Percentiles rank a stretch among this genome's conserved stretches.
Evolutionary conservation across 75 land plant species (phyloP).

Genomic region (Pinus taeda): DNA sequence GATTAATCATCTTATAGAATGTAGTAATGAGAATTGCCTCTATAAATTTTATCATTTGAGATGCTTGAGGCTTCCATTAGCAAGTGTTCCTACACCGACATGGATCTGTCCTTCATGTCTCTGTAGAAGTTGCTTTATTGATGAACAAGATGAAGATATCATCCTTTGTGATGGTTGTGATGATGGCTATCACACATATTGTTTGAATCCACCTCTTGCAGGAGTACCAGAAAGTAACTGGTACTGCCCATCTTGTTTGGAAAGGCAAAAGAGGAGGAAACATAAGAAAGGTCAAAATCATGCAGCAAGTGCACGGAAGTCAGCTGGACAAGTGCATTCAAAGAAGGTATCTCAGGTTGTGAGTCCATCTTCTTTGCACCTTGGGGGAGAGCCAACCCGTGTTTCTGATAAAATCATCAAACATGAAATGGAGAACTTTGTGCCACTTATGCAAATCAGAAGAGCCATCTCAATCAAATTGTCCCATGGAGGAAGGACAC

Average conservation of each 20-base stretch:
- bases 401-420: too few relatives aligned
- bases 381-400: too few relatives aligned
- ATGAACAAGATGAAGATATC: slow-evolving; percentile 27
- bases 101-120: slow-evolving; percentile 17
- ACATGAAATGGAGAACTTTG: too few relatives aligned
- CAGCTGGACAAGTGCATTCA: slow-evolving; percentile 1
- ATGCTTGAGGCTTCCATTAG: background rate
- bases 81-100: background rate
- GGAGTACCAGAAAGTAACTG: slow-evolving; percentile 30
- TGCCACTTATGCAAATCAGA: too few relatives aligned
- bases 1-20: background rate
- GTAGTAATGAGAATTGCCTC: background rate
- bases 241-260: slow-evolving; percentile 32
- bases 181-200: slow-evolving; percentile 35
- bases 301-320: background rate
- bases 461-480: too few relatives aligned
- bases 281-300: background rate
- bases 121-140: slow-evolving; percentile 23
- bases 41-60: slow-evolving; percentile 6
- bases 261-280: background rate
- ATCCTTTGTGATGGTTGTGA: slow-evolving; percentile 40
- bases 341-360: background rate
- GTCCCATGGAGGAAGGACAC: too few relatives aligned
- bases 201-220: slow-evolving; percentile 32
- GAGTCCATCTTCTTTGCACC: background rate